Base-by-base conservation (phyloP, 1,284 basidiomycete species). In the Irpex sp. region DNA sequence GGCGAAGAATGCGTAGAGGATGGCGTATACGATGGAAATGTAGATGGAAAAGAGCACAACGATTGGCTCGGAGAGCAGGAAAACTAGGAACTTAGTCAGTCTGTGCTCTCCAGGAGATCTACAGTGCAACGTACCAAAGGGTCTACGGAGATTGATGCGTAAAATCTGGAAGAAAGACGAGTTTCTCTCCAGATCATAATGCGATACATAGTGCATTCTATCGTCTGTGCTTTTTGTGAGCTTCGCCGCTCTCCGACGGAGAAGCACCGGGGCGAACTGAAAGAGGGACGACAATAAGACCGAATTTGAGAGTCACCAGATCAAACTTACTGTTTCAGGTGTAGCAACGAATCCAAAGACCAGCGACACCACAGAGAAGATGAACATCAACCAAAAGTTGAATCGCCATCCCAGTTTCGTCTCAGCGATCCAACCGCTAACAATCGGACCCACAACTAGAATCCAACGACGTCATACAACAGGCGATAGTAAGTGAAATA, bases 301-400 rank as follows among this genome's bases (percentile, higher is more conserved):
- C 13, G 11, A 11, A 35, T 7, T 64, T 36, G n/a, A 46, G 19
- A 39, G 43, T 47, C 43, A 46, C 21, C n/a, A 19, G 1, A 35
- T 13, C 0, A 15, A 13, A 68, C 74, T 60, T 60, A 77, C 79
- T 56, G 84, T 85, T 74, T 86, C 84, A 26, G 83, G 81, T 15
- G 79, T 79, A 46, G 81, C 63, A 57, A 83, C 70, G 57, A 80
- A 78, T 5, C 80, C 81, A 9, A 78, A 70, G 17, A 83, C 64
- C 43, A 85, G 76, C 58, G 82, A 82, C 60, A 85, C 68, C 8
- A 73, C 80, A 26, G 84, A 78, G 63, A 85, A 80, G 15, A 84
- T 82, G 68, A 87, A 81, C 78, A 89, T 85, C 56, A 91, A 76
- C 86, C 88, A 90, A 73, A 92, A 90, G 55, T 87, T 84, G 75